These are phyloP conservation scores for Aspergillus nidulans DNA, from an alignment of 495 filamentous ascomycete genomes.

Conservation along the genomic window DNA sequence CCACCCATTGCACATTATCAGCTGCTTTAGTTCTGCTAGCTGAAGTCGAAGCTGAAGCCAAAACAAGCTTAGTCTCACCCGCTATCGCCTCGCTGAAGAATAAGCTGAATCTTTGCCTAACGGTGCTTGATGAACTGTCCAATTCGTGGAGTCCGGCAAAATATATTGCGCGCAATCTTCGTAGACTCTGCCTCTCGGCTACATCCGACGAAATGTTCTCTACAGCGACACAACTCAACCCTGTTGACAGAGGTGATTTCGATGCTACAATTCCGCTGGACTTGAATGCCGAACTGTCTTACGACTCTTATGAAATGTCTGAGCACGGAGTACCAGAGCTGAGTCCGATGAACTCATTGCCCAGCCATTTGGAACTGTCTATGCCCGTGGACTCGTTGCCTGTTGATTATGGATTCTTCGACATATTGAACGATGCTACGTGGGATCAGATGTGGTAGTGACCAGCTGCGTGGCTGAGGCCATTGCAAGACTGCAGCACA, in stretches of 20 bases:
- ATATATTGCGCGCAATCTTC: slow-evolving; percentile 6
- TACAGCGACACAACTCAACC: neutral
- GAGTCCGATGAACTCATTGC: neutral
- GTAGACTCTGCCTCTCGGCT: neutral
- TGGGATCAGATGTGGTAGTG: slow-evolving; percentile 2
- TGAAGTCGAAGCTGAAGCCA: neutral
- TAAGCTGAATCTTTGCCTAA: slow-evolving; percentile 6
- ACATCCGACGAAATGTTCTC: neutral
- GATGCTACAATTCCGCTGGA: no score
- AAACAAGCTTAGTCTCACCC: neutral
- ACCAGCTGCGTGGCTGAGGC: no score
- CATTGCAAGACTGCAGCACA: no score
- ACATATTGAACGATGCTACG: slow-evolving; percentile 3
- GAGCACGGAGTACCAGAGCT: neutral
- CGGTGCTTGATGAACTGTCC: slow-evolving; percentile 12
- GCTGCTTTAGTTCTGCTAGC: slow-evolving; percentile 17
- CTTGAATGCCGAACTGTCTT: no score
- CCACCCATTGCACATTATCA: slow-evolving; percentile 27
- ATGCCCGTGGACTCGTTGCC: neutral
- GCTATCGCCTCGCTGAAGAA: neutral
- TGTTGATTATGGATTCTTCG: slow-evolving; percentile 10
- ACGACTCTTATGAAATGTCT: no score
- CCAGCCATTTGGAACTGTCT: neutral
- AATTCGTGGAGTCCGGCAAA: slow-evolving; percentile 8
- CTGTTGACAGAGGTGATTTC: no score